Conservation (phyloP, 192 early-diverging fungal genomes). For the Backusella liffmaniae region DNA sequence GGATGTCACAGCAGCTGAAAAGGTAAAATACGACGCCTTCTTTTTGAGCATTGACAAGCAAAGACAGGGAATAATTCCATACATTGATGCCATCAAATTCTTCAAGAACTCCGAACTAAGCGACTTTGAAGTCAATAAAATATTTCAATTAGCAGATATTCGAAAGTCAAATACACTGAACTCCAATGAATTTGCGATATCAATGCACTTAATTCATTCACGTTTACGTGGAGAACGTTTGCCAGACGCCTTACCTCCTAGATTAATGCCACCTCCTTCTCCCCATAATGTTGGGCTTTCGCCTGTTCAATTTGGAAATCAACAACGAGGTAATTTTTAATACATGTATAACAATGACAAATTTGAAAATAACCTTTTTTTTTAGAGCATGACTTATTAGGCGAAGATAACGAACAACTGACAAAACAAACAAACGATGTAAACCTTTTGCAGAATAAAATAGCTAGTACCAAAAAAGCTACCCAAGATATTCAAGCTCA, state of each 20-base stretch:
- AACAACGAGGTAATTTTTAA: constrained; percentile 2
- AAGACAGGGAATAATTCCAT: constrained; percentile 66
- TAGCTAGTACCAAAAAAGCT: constrained; percentile 46
- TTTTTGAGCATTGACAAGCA: constrained; percentile 74
- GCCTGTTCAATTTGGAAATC: constrained; percentile 7
- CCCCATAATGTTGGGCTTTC: constrained; percentile 10
- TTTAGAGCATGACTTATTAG: constrained; percentile 29
- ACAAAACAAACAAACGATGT: constrained; percentile 58
- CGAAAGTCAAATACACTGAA: constrained; percentile 59
- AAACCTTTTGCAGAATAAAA: constrained; percentile 55
- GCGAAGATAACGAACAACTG: constrained; percentile 46
- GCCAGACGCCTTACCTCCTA: constrained; percentile 55
- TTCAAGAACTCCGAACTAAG: constrained; percentile 38
- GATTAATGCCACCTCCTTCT: constrained; percentile 59
- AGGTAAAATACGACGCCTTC: constrained; percentile 67
- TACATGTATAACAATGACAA: background rate
- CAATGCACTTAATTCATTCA: constrained; percentile 74
- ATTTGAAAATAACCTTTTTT: background rate
- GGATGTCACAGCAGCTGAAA: constrained; percentile 75
- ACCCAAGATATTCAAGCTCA: constrained; percentile 56
- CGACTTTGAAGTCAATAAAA: constrained; percentile 29
- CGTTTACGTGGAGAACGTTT: constrained; percentile 50
- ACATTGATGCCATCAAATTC: constrained; percentile 34
- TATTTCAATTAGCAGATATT: constrained; percentile 67
- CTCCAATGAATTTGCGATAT: constrained; percentile 77